phyloP scores from a whole-genome alignment of 306 rosid species.

The Prunus campanulata region DNA sequence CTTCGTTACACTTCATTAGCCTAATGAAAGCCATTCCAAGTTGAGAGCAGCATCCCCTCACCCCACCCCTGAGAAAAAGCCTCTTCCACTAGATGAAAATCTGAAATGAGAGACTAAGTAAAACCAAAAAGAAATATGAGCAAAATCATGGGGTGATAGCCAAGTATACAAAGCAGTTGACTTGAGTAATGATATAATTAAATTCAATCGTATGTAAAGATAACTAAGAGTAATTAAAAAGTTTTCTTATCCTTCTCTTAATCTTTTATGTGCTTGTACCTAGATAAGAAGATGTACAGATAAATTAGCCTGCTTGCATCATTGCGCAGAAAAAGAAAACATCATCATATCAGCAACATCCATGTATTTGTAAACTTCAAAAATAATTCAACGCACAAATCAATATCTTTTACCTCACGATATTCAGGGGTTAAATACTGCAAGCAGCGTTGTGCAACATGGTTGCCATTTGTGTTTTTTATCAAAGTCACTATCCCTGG shows the following conservation, averaged over 20 bases:
- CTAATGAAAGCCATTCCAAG: too few relatives aligned
- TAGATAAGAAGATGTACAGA: not conserved
- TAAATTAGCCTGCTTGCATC: not conserved
- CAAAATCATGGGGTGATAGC: too few relatives aligned
- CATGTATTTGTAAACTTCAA: not conserved
- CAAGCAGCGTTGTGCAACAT: constrained; percentile 59
- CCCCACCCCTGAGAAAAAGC: too few relatives aligned
- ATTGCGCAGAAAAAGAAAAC: not conserved
- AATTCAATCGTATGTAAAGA: not conserved
- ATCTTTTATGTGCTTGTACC: not conserved
- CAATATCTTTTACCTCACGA: constrained; percentile 35
- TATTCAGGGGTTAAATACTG: constrained; percentile 38
- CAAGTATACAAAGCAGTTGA: too few relatives aligned
- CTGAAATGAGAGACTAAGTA: too few relatives aligned
- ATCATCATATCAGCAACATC: constrained; percentile 9
- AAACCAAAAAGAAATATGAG: too few relatives aligned
- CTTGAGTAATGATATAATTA: not conserved
- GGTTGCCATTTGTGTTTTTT: constrained; percentile 53
- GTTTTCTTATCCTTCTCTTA: not conserved
- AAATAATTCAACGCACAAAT: not conserved
- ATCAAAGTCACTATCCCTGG: constrained; percentile 44
- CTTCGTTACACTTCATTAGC: too few relatives aligned
- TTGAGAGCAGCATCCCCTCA: too few relatives aligned
- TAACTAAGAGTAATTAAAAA: not conserved
- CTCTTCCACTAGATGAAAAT: too few relatives aligned